Conservation (phyloP, 495 filamentous ascomycete species). For the Cladorrhinum samala region DNA sequence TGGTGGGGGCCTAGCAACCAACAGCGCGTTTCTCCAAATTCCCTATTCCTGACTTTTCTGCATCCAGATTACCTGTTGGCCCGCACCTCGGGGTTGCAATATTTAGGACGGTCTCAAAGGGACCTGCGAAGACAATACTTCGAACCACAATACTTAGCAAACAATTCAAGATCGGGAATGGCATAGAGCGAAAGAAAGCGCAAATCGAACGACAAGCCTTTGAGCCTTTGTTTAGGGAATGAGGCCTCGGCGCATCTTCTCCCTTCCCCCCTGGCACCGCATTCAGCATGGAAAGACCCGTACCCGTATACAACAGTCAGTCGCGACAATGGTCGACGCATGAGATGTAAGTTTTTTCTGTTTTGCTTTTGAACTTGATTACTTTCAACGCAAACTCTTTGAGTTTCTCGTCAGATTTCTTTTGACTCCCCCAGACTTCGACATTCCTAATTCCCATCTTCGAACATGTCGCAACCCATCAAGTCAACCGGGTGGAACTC, state of each 20-base stretch:
- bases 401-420: too few relatives aligned
- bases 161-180: slow-evolving; percentile 7
- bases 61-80: too few relatives aligned
- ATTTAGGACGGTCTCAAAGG: neutral
- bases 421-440: neutral
- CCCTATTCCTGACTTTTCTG: neutral
- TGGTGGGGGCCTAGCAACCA: neutral
- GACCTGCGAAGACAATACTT: neutral
- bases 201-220: neutral
- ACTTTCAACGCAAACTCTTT: neutral
- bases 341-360: slow-evolving; percentile 14
- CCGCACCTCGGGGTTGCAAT: neutral
- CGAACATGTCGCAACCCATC: neutral
- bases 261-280: neutral
- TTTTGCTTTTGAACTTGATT: neutral
- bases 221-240: slow-evolving; percentile 7
- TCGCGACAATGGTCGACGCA: slow-evolving; percentile 13
- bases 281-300: slow-evolving; percentile 16
- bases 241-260: neutral
- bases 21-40: neutral
- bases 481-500: neutral
- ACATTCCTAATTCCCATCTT: too few relatives aligned
- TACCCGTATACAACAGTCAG: neutral
- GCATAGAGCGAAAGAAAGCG: neutral
- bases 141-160: slow-evolving; percentile 7